Conservation (phyloP, 2,329 filamentous ascomycete genomes). For the Cercospora nicotianae region DNA sequence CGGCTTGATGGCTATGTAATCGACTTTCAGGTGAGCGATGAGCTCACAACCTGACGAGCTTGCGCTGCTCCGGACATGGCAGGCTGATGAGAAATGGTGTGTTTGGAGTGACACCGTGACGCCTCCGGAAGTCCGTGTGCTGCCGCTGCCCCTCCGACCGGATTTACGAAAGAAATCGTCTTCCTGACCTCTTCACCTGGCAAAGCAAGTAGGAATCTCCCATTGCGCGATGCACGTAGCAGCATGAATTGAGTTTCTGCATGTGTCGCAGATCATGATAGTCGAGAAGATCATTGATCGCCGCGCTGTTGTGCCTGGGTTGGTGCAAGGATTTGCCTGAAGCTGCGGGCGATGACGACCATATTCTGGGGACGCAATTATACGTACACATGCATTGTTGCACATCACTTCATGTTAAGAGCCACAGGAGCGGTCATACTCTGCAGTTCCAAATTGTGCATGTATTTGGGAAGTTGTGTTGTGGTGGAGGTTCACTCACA, state of each 20-base stretch:
- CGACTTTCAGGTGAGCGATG: not conserved
- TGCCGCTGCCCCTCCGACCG: not conserved
- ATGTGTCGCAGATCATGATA: not conserved
- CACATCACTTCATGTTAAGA: not conserved
- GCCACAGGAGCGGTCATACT: not conserved
- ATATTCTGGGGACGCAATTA: not conserved
- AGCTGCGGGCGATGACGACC: not conserved
- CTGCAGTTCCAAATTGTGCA: not conserved
- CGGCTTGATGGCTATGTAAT: not conserved
- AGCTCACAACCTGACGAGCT: not conserved
- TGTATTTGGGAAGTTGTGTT: not conserved
- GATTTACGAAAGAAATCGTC: not conserved
- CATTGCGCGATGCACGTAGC: not conserved
- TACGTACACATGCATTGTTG: not conserved
- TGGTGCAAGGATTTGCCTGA: not conserved
- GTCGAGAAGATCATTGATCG: not conserved
- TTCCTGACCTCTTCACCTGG: not conserved
- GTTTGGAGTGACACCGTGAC: not conserved
- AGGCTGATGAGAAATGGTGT: not conserved
- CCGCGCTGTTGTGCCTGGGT: not conserved
- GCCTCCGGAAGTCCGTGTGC: constrained; percentile 7
- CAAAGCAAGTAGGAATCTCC: not conserved
- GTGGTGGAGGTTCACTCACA: not conserved
- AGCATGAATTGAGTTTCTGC: not conserved
- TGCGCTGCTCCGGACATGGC: not conserved